phyloP scores from a whole-genome alignment of 768 basidiomycete genomes.

The Boletus sp. region DNA sequence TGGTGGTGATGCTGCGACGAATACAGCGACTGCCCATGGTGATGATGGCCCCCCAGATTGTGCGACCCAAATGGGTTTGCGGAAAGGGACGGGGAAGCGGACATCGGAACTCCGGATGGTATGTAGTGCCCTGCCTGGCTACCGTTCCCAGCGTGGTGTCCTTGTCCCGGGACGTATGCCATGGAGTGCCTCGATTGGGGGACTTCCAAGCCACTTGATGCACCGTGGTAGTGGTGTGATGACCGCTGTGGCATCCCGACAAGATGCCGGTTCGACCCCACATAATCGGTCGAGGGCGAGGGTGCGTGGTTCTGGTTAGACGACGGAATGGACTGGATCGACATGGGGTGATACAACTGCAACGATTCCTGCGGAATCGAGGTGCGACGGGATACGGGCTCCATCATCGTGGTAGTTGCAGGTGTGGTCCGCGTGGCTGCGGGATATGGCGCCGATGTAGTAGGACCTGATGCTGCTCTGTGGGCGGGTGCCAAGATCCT shows the following conservation, averaged over 20 bases:
- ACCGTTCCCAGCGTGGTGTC: slow-evolving; percentile 40
- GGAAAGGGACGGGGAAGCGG: slow-evolving; percentile 49
- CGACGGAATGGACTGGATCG: slow-evolving; percentile 52
- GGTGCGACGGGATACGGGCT: slow-evolving; percentile 50
- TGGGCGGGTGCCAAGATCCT: slow-evolving; percentile 82
- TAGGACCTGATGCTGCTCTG: slow-evolving; percentile 69
- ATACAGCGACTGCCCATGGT: slow-evolving; percentile 29
- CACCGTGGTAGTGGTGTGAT: slow-evolving; percentile 29
- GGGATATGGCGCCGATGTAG: slow-evolving; percentile 73
- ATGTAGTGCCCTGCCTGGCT: slow-evolving; percentile 29
- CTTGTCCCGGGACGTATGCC: slow-evolving; percentile 37
- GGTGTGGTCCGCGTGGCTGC: slow-evolving; percentile 35
- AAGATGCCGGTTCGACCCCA: slow-evolving; percentile 43
- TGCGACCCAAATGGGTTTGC: slow-evolving; percentile 34
- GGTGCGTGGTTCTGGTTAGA: slow-evolving; percentile 33
- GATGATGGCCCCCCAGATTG: slow-evolving; percentile 25
- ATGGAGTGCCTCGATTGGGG: slow-evolving; percentile 37
- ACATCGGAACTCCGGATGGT: slow-evolving; percentile 44
- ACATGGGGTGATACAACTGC: slow-evolving; percentile 77
- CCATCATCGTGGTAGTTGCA: slow-evolving; percentile 25
- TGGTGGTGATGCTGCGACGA: slow-evolving; percentile 32
- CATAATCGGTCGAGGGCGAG: slow-evolving; percentile 38
- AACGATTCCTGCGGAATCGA: slow-evolving; percentile 69
- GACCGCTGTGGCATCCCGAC: slow-evolving; percentile 40
- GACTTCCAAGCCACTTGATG: slow-evolving; percentile 22